phyloP scores from a whole-genome alignment of 73 alveolate species.

The Effrenium voratum region DNA sequence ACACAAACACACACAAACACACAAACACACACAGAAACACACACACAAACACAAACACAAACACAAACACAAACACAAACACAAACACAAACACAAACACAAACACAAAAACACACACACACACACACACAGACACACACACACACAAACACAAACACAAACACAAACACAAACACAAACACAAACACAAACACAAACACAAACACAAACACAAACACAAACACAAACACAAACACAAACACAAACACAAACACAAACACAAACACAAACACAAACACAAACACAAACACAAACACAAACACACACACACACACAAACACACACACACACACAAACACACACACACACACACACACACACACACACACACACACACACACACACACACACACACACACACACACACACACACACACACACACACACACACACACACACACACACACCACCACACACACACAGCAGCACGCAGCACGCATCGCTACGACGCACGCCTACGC shows the following conservation, averaged over 20 bases:
- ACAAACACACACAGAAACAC: too few species aligned
- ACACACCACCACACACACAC: background rate
- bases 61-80: background rate
- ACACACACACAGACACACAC: background rate
- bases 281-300: background rate
- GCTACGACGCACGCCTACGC: background rate
- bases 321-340: background rate
- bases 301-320: background rate
- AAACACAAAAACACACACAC: background rate
- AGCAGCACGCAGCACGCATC: background rate
- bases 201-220: background rate
- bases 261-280: background rate
- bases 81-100: background rate
- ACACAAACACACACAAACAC: background rate
- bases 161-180: background rate
- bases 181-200: background rate
- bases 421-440: background rate
- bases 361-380: background rate
- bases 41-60: too few species aligned
- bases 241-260: background rate
- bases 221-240: background rate
- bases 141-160: background rate
- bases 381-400: background rate
- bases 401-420: background rate
- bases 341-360: background rate